Evolutionary conservation across 306 rosid genomes (phyloP).

Genomic region (Trifolium fragiferum): DNA sequence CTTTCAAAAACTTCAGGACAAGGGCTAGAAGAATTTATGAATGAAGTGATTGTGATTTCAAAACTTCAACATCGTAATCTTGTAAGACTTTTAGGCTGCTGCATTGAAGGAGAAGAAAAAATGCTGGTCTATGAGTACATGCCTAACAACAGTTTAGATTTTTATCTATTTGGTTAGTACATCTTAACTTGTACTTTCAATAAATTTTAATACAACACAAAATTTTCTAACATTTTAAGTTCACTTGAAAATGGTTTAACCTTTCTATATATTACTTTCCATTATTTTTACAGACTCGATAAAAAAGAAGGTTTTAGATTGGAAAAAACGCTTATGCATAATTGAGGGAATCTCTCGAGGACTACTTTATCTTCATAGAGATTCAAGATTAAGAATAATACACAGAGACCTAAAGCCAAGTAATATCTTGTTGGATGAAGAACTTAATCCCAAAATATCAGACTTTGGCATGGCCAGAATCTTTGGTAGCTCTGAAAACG

Average conservation of each 20-base stretch:
- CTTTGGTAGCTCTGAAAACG: slow-evolving; percentile 4
- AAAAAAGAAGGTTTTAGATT: not conserved
- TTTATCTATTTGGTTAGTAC: slow-evolving; percentile 41
- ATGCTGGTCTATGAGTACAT: slow-evolving; percentile 48
- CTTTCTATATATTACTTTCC: not conserved
- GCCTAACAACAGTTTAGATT: slow-evolving; percentile 49
- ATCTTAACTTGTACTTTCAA: not conserved
- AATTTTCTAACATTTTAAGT: too few species aligned
- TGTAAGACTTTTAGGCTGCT: slow-evolving; percentile 46
- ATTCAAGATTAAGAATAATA: slow-evolving; percentile 42
- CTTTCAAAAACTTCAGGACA: slow-evolving; percentile 40
- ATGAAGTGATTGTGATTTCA: slow-evolving; percentile 45
- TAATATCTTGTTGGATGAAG: slow-evolving; percentile 39
- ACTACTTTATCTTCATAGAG: slow-evolving; percentile 40
- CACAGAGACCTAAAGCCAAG: slow-evolving; percentile 41
- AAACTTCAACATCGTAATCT: slow-evolving; percentile 49
- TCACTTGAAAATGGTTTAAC: not conserved
- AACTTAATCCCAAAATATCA: slow-evolving; percentile 38
- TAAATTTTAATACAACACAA: too few species aligned
- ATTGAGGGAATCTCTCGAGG: slow-evolving; percentile 42
- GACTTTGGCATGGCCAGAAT: slow-evolving; percentile 34
- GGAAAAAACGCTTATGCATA: slow-evolving; percentile 33
- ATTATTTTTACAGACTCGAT: not conserved
- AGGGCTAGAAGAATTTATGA: slow-evolving; percentile 41
- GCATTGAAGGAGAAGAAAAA: slow-evolving; percentile 43